These are phyloP conservation scores for Fusarium sarcochroum DNA, from an alignment of 2,329 filamentous ascomycete genomes.

Conservation along the genomic window DNA sequence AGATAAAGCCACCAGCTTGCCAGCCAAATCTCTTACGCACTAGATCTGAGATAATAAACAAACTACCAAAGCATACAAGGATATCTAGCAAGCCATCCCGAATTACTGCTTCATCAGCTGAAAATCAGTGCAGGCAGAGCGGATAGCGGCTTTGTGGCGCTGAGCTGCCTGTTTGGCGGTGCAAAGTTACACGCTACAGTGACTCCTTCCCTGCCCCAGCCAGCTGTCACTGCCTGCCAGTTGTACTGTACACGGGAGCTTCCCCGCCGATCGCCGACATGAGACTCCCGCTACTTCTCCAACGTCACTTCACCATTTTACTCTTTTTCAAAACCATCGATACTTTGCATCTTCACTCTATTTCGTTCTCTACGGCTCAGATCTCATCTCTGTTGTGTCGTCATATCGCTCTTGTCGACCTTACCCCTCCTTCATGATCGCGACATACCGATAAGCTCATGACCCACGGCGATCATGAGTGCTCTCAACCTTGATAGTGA, in stretches of 20 bases:
- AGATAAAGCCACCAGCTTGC: not conserved
- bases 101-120: not conserved
- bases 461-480: constrained; percentile 41
- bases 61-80: no score
- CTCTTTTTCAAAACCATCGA: constrained; percentile 32
- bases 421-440: constrained; percentile 38
- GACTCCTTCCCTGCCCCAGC: constrained; percentile 10
- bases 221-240: constrained; percentile 12
- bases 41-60: not conserved
- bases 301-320: constrained; percentile 27
- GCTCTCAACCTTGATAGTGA: constrained; percentile 23
- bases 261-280: constrained; percentile 21
- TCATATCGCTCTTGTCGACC: not conserved
- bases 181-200: constrained; percentile 4
- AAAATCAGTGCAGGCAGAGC: not conserved
- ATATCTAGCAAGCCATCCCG: no score
- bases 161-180: constrained; percentile 26
- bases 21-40: not conserved
- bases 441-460: constrained; percentile 39
- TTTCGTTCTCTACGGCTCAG: not conserved
- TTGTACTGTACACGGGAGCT: constrained; percentile 4
- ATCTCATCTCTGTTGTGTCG: not conserved
- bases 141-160: constrained; percentile 19
- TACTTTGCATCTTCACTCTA: constrained; percentile 36
- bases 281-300: constrained; percentile 28